Base-by-base conservation (phyloP, 2,329 filamentous ascomycete genomes). In the Colletotrichum chrysophilum region DNA sequence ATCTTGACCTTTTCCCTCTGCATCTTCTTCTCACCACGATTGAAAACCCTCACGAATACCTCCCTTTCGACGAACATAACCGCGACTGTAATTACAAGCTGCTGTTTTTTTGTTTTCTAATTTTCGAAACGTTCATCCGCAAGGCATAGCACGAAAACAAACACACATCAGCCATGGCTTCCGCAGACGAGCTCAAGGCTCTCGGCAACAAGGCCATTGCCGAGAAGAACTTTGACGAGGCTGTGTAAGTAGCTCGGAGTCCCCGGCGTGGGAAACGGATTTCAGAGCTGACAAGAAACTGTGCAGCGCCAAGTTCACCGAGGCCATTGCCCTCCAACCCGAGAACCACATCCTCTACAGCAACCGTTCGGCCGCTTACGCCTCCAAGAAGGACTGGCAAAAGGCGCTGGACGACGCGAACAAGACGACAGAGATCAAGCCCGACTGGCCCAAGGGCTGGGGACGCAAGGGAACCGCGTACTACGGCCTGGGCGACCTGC, bases 151-250 rank as follows among this genome's bases (percentile, higher is more conserved):
- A 62, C 58, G 13, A 12, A 66, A 43, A 32, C 28, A 55, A 16
- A 66, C 10, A 48, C 32, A 67, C 8, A 56, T 21, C 32, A 65
- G 64, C 67, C 70, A 92, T 92, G 91, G 86, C 90, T 81, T 90
- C 90, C 77, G 91, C 91, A 80, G 92, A 93, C 85, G 91, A 96
- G 91, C 92, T 99, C 82, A 99, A 99, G 90, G 95, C 96, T 82
- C 94, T 97, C 85, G 97, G 96, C 89, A 99, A 99, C 91, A 98
- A 98, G 90, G 96, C 97, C 87, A 99, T 99, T 86, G 94, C 95
- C 79, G 96, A 95, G 78, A 98, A 98, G 91, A 96, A 98, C 87
- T 99, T 98, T 85, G 91, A 96, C 82, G 95, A 96, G 85, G 97
- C 97, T 83, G 92, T 98, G 96, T 98, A 91, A 87, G 95, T 92